Evolutionary conservation across 805 yeast genomes (phyloP).

Genomic region (Torulaspora maleeae): DNA sequence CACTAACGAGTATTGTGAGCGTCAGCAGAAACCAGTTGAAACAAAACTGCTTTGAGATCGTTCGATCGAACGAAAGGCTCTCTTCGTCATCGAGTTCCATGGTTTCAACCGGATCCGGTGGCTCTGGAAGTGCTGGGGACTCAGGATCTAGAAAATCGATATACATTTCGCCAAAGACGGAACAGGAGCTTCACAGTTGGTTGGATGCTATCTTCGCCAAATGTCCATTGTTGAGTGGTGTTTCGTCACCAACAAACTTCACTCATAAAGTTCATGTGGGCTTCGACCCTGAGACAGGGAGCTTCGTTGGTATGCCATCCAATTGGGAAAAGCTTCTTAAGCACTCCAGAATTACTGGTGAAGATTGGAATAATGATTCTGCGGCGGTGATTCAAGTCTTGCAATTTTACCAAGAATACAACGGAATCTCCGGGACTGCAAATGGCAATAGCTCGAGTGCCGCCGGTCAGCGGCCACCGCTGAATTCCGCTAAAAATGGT

Average conservation of each 20-base stretch:
- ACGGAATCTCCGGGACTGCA: conserved; percentile 23
- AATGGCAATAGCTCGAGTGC: conserved; percentile 6
- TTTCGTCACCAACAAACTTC: conserved; percentile 89
- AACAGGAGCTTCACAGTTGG: conserved; percentile 83
- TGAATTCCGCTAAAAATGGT: conserved; percentile 5
- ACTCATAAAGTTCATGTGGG: conserved; percentile 91
- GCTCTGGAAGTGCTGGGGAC: conserved; percentile 17
- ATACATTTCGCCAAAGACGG: conserved; percentile 68
- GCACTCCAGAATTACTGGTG: conserved; percentile 84
- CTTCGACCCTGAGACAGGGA: conserved; percentile 78
- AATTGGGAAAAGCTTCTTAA: conserved; percentile 86
- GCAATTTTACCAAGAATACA: conserved; percentile 60
- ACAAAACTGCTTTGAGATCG: conserved; percentile 78
- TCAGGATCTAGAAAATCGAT: conserved; percentile 50
- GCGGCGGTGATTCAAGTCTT: conserved; percentile 91
- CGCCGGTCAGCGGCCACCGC: not conserved
- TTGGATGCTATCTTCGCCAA: conserved; percentile 78
- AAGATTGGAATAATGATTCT: conserved; percentile 90
- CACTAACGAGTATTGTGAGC: conserved; percentile 54
- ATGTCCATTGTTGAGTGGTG: conserved; percentile 60
- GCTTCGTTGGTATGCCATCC: conserved; percentile 87
- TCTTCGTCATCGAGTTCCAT: conserved; percentile 21
- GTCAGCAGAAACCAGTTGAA: conserved; percentile 66
- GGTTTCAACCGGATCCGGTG: conserved; percentile 13
- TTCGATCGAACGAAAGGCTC: conserved; percentile 41